Evolutionary conservation across 2,329 filamentous ascomycete species (phyloP), one percentile per base, ranked within the genome.

Genomic region (Mollisia scopiformis): DNA sequence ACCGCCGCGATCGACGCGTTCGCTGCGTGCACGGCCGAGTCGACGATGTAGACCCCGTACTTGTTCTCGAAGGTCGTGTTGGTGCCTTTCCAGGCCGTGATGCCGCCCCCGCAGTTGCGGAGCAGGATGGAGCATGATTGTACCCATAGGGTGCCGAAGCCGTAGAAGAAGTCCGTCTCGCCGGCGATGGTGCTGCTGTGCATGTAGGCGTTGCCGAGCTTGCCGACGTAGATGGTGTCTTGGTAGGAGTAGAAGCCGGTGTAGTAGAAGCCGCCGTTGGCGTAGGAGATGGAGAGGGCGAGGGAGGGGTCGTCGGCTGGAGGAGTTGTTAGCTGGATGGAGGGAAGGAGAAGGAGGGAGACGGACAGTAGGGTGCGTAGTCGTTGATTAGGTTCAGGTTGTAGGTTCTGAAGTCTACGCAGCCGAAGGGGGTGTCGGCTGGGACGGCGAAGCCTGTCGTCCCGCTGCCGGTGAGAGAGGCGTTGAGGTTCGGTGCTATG

Each of bases 151-250:
- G 87, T 89, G 27, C 87, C 87, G 43, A 68, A 69, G 16, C 67
- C 87, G 69, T 89, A 90, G 21, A 90, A 75, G 74, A 90, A 90
- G 67, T 90, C 88, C 0, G 86, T 89, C 69, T 89, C 79, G 0
- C 88, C 88, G 0, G 84, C 87, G 5, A 90, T 79, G 35, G 85
- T 80, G 56, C 76, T 81, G 35, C 82, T 77, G 70, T 86, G 81
- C 73, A 90, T 86, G 74, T 88, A 89, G 0, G 83, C 83, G 64
- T 88, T 89, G 30, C 83, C 87, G 1, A 88, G 76, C 70, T 90
- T 89, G 56, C 87, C 87, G 16, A 89, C 72, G 66, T 89, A 90
- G 3, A 89, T 84, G 7, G 88, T 90, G 63, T 90, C 88, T 73
- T 90, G 88, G 68, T 87, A 90, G 60, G 83, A 86, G 69, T 87